Evolutionary conservation across 352 stramenopile genomes (phyloP).

Genomic region (Phytopythium sindhum): DNA sequence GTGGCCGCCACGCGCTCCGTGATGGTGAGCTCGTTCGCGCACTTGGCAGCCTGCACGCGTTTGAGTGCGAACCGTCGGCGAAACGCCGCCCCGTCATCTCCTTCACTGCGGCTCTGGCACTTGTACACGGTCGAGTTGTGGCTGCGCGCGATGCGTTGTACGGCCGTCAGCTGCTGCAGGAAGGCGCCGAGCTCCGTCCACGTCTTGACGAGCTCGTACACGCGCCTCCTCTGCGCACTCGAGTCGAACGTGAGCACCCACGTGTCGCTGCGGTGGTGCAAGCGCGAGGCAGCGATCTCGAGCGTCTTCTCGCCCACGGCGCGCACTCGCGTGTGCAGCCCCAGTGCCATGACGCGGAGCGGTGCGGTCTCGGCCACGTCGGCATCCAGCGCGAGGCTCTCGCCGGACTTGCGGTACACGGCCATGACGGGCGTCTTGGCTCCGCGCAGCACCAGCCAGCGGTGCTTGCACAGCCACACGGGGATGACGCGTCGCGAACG

Average conservation of each 20-base stretch:
- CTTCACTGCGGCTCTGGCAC: conserved; percentile 26
- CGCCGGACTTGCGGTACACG: conserved; percentile 40
- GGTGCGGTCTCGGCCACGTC: conserved; percentile 18
- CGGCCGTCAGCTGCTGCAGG: conserved; percentile 38
- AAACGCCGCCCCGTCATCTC: conserved; percentile 15
- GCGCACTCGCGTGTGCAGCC: conserved; percentile 40
- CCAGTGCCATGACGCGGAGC: conserved; percentile 51
- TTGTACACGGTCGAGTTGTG: conserved; percentile 55
- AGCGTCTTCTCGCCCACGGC: conserved; percentile 41
- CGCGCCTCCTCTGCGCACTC: conserved; percentile 31
- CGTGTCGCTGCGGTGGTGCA: conserved; percentile 45
- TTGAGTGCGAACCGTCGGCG: conserved; percentile 47
- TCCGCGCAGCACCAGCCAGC: conserved; percentile 58
- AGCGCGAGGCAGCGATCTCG: conserved; percentile 45
- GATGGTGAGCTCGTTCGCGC: conserved; percentile 34
- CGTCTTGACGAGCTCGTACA: conserved; percentile 46
- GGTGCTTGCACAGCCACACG: conserved; percentile 45
- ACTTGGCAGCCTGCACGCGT: conserved; percentile 31
- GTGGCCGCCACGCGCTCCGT: conserved; percentile 38
- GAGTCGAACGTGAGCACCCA: conserved; percentile 49
- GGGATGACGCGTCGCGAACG: conserved; percentile 48
- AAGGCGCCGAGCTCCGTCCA: conserved; percentile 59
- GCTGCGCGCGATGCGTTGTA: conserved; percentile 47
- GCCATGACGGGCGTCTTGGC: conserved; percentile 58
- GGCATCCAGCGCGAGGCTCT: conserved; percentile 25